A percentile compares a stretch with the other conserved stretches of the same genome.
These are phyloP conservation scores for Zygnema cylindricum DNA, from an alignment of 139 green algal species.

Conservation along the genomic window DNA sequence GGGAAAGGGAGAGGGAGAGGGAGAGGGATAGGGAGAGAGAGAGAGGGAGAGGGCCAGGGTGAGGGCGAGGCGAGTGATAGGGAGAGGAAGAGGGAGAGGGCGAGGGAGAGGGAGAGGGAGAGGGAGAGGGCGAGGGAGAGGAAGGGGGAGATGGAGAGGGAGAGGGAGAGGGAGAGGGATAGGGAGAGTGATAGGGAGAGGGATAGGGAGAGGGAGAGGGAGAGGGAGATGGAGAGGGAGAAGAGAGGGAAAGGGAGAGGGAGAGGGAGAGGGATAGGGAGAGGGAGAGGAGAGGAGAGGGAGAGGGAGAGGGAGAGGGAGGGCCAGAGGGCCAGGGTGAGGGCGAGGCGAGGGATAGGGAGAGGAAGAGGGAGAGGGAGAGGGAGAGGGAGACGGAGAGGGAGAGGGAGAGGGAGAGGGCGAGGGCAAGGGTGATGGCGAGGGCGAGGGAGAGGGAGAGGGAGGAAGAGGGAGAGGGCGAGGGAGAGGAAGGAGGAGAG, in stretches of 20 bases:
- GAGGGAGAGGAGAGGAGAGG: no score
- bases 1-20: neutral
- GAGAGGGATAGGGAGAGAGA: neutral
- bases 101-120: neutral
- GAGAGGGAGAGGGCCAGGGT: neutral
- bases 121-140: neutral
- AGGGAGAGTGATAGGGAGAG: neutral
- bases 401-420: neutral
- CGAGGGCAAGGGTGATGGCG: neutral
- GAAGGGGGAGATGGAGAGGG: neutral
- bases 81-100: neutral
- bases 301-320: neutral
- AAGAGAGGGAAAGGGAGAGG: neutral
- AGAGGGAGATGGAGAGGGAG: neutral
- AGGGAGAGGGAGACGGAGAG: neutral
- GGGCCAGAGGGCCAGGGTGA: neutral
- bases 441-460: neutral
- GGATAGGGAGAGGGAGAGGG: neutral
- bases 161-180: neutral
- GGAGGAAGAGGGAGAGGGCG: neutral
- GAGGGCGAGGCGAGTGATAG: neutral
- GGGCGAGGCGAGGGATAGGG: neutral
- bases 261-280: neutral
- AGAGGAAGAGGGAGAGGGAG: no score
- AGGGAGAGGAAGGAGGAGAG: no score